A percentile compares a stretch with the other conserved stretches of the same genome.
Evolutionary conservation across 2,329 filamentous ascomycete species (phyloP).

Genomic region (Colletotrichum echinochloae): DNA sequence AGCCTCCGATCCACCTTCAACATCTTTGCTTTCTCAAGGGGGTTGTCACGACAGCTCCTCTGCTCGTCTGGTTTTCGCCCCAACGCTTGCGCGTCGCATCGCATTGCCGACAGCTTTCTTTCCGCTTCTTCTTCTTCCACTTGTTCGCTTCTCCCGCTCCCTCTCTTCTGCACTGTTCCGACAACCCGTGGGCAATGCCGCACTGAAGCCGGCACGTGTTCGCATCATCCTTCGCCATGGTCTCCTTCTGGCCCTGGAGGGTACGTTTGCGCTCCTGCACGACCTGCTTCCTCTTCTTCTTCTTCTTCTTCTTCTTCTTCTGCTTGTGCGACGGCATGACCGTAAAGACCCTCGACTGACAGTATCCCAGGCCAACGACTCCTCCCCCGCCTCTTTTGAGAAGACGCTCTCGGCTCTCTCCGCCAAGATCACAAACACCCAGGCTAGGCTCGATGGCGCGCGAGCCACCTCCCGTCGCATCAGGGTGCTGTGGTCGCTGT

Average conservation of each 20-base stretch:
- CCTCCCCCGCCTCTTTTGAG: slow-evolving; percentile 92
- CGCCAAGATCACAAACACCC: slow-evolving; percentile 81
- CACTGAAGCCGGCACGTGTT: slow-evolving; percentile 36
- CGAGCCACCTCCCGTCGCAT: slow-evolving; percentile 80
- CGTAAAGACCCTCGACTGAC: neutral
- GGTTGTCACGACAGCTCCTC: slow-evolving; percentile 5
- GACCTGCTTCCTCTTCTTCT: neutral
- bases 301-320: neutral
- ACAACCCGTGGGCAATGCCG: slow-evolving; percentile 29
- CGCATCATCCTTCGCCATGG: slow-evolving; percentile 64
- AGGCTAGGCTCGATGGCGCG: slow-evolving; percentile 78
- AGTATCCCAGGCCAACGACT: slow-evolving; percentile 73
- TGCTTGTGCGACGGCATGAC: neutral
- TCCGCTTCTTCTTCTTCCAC: neutral
- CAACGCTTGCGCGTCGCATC: slow-evolving; percentile 9
- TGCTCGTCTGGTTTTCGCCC: slow-evolving; percentile 9
- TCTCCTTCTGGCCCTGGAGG: slow-evolving; percentile 88
- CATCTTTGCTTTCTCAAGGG: slow-evolving; percentile 12
- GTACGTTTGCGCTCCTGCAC: slow-evolving; percentile 57
- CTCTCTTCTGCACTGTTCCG: neutral
- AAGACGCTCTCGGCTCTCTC: slow-evolving; percentile 87
- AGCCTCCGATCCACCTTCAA: slow-evolving; percentile 25
- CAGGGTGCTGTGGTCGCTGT: slow-evolving; percentile 90
- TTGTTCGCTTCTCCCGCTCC: neutral
- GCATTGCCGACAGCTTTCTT: neutral